These are phyloP conservation scores for Triticum turgidum DNA, from an alignment of 176 grass and related monocot species.

Conservation along the genomic window DNA sequence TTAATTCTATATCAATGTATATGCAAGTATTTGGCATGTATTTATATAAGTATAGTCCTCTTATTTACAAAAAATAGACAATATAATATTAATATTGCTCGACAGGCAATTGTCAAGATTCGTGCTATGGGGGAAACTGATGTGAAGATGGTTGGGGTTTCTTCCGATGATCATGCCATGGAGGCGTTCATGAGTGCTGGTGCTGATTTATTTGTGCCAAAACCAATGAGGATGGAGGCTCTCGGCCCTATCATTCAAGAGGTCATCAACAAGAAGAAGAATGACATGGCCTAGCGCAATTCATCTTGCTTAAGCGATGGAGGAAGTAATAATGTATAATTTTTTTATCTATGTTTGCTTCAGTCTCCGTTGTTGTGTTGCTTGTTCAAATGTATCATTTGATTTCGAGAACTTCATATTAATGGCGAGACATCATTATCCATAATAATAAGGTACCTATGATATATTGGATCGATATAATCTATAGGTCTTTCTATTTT, in stretches of 20 bases:
- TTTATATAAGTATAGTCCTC: background rate
- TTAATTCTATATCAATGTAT: no score
- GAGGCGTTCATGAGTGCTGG: no score
- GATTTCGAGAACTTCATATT: background rate
- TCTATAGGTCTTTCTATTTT: background rate
- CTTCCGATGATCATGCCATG: no score
- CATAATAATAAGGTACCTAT: background rate
- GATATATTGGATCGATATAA: background rate
- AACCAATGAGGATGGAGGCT: no score
- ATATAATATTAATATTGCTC: background rate
- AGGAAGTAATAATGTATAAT: background rate
- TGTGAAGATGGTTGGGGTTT: no score
- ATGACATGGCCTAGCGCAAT: background rate
- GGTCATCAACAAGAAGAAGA: slow-evolving; percentile 16
- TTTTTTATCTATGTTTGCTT: background rate
- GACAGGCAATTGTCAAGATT: background rate
- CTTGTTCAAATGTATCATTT: background rate
- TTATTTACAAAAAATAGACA: background rate
- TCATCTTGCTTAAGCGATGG: background rate
- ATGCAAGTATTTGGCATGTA: no score
- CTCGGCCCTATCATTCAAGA: no score
- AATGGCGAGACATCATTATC: background rate
- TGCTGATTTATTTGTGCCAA: no score
- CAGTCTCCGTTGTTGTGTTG: background rate
- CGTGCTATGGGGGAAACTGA: no score